Evolutionary conservation across 78 protist genomes (phyloP).

Genomic region (Speleostelium caveatum): DNA sequence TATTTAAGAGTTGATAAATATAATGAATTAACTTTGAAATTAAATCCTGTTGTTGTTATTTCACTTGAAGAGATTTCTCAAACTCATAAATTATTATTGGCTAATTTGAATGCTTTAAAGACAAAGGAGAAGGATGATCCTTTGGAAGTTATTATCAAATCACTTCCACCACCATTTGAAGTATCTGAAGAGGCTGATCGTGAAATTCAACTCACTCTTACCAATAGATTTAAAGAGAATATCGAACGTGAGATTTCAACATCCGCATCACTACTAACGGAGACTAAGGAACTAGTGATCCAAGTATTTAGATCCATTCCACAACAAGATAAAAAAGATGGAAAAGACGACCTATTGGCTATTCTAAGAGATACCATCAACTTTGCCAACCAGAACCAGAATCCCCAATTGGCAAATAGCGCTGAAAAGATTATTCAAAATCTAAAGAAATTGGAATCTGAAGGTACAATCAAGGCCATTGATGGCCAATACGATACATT

Average conservation of each 20-base stretch:
- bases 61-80: slow-evolving; percentile 66
- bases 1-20: slow-evolving; percentile 73
- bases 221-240: slow-evolving; percentile 68
- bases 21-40: slow-evolving; percentile 77
- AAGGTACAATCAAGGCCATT: slow-evolving; percentile 19
- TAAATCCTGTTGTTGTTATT: slow-evolving; percentile 78
- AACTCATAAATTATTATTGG: slow-evolving; percentile 48
- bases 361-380: slow-evolving; percentile 40
- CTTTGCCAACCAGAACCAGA: slow-evolving; percentile 10
- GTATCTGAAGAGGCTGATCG: slow-evolving; percentile 68
- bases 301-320: slow-evolving; percentile 59
- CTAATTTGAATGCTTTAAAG: slow-evolving; percentile 39
- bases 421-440: slow-evolving; percentile 53
- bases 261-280: slow-evolving; percentile 52
- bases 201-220: slow-evolving; percentile 74
- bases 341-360: slow-evolving; percentile 23
- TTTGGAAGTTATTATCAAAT: slow-evolving; percentile 60
- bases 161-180: slow-evolving; percentile 62
- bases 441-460: slow-evolving; percentile 64
- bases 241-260: slow-evolving; percentile 58
- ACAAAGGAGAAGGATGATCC: slow-evolving; percentile 78
- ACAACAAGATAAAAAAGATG: slow-evolving; percentile 6
- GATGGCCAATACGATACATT: slow-evolving; percentile 47
- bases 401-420: slow-evolving; percentile 8
- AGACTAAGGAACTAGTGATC: slow-evolving; percentile 76